phyloP scores from a whole-genome alignment of 2,329 filamentous ascomycete genomes.

The Neophaeococcomyces mojaviensis region DNA sequence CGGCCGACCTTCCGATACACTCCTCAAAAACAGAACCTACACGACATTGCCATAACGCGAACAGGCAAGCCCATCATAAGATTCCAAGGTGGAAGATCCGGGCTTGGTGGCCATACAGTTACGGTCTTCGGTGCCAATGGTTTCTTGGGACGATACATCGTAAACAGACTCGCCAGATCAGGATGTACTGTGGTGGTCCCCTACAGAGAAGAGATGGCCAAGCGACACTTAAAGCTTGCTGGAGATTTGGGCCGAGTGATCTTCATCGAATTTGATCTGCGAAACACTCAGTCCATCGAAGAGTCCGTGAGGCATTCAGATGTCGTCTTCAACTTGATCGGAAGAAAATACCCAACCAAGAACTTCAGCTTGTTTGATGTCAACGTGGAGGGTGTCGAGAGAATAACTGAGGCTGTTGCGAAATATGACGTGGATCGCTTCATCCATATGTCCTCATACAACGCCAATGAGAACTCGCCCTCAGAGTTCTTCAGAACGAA shows the following conservation, averaged over 20 bases:
- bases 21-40: slow-evolving; percentile 45
- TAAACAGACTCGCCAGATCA: slow-evolving; percentile 84
- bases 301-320: slow-evolving; percentile 95
- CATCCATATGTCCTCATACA: slow-evolving; percentile 94
- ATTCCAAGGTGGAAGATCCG: slow-evolving; percentile 80
- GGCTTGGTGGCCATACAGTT: slow-evolving; percentile 73
- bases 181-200: slow-evolving; percentile 93
- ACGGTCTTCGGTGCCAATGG: slow-evolving; percentile 98
- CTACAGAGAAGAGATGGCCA: slow-evolving; percentile 94
- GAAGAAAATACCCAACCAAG: slow-evolving; percentile 93
- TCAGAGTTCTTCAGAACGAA: slow-evolving; percentile 92
- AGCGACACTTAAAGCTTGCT: slow-evolving; percentile 92
- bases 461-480: slow-evolving; percentile 68
- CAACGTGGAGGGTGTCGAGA: slow-evolving; percentile 83
- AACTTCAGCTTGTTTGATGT: slow-evolving; percentile 93
- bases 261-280: slow-evolving; percentile 91
- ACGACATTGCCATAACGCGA: slow-evolving; percentile 86
- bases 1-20: slow-evolving; percentile 15
- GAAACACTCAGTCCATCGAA: slow-evolving; percentile 91
- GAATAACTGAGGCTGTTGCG: slow-evolving; percentile 86
- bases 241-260: slow-evolving; percentile 85
- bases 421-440: slow-evolving; percentile 98
- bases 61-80: slow-evolving; percentile 94
- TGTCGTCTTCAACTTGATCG: slow-evolving; percentile 92
- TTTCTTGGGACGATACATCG: slow-evolving; percentile 92